Conservation (phyloP, 768 basidiomycete species). For the Collybia mongolica region DNA sequence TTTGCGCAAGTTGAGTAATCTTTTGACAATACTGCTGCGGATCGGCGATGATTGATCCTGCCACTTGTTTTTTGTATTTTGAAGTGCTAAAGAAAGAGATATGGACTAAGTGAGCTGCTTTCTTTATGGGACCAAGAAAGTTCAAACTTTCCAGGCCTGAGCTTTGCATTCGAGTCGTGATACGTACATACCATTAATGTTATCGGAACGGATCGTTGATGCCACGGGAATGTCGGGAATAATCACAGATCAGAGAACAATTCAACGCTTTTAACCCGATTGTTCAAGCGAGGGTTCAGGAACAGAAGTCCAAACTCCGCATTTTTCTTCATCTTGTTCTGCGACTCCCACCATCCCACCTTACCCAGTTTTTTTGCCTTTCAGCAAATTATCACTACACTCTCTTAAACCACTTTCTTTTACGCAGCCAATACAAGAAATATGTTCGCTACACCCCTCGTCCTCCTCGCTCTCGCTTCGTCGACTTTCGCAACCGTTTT, state of each 20-base stretch:
- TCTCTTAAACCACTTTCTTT: slow-evolving; percentile 35
- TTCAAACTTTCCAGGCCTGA: too few species aligned
- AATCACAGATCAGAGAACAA: background rate
- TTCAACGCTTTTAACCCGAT: background rate
- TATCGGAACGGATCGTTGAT: too few species aligned
- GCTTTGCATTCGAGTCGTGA: too few species aligned
- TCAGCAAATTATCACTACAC: slow-evolving; percentile 20
- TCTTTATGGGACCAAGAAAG: too few species aligned
- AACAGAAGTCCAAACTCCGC: slow-evolving; percentile 14
- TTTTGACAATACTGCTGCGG: too few species aligned
- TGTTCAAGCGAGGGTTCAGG: background rate
- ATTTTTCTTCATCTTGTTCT: slow-evolving; percentile 2
- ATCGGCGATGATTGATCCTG: too few species aligned
- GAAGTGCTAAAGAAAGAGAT: too few species aligned
- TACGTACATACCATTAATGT: too few species aligned
- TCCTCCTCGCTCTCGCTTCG: slow-evolving; percentile 50
- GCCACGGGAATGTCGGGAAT: too few species aligned
- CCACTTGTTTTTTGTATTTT: too few species aligned
- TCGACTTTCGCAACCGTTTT: slow-evolving; percentile 57
- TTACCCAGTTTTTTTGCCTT: slow-evolving; percentile 15
- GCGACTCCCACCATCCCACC: slow-evolving; percentile 3
- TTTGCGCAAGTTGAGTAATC: too few species aligned
- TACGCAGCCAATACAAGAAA: slow-evolving; percentile 14
- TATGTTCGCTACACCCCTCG: slow-evolving; percentile 53
- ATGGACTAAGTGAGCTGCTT: too few species aligned